Conservation (phyloP, 192 early-diverging fungal species). For the Gryganskiella cystojenkinii region DNA sequence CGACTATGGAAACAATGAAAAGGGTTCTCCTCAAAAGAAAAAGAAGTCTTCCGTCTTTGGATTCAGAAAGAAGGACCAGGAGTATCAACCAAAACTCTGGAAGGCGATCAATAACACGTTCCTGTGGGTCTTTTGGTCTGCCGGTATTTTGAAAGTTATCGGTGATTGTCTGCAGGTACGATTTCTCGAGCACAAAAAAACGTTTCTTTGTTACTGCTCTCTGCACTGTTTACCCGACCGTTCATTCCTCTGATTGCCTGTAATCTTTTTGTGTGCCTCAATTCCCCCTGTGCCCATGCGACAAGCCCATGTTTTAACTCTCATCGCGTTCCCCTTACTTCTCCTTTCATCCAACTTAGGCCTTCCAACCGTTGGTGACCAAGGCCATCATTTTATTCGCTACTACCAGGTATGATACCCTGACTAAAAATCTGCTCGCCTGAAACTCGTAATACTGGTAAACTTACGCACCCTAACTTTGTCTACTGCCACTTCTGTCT, state of each 20-base stretch:
- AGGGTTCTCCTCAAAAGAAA: background rate
- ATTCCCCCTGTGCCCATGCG: too few species aligned
- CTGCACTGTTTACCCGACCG: background rate
- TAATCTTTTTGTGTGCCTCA: too few species aligned
- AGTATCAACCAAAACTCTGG: conserved; percentile 49
- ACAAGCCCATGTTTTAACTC: too few species aligned
- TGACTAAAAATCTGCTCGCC: background rate
- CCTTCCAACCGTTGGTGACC: conserved; percentile 48
- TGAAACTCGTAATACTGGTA: background rate
- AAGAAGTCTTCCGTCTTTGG: background rate
- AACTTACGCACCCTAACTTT: too few species aligned
- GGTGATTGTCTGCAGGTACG: conserved; percentile 52
- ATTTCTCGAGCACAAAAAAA: background rate
- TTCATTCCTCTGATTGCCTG: background rate
- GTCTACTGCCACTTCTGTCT: too few species aligned
- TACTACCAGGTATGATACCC: conserved; percentile 18
- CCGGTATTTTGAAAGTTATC: conserved; percentile 43
- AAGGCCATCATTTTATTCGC: conserved; percentile 44
- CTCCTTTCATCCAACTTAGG: background rate
- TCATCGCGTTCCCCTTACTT: background rate
- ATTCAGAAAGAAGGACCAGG: conserved; percentile 17
- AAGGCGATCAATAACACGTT: conserved; percentile 55
- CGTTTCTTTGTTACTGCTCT: background rate
- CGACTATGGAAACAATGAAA: background rate
- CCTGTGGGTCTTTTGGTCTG: conserved; percentile 52